Conservation (phyloP, 1,139 yeast species). For the Suhomyces maxii region DNA sequence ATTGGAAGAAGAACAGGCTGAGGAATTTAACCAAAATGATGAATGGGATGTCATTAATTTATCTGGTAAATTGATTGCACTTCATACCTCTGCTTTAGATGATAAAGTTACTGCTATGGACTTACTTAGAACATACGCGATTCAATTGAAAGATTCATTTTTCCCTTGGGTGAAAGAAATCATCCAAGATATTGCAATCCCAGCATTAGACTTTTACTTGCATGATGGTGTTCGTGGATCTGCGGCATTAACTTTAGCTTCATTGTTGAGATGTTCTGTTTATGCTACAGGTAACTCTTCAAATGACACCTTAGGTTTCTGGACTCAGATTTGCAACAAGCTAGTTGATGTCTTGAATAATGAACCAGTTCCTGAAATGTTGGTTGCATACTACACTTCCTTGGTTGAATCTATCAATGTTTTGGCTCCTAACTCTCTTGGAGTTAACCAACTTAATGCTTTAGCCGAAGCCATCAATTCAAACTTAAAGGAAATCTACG, state of each 20-base stretch:
- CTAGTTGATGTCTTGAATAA: constrained; percentile 65
- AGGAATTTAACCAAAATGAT: constrained; percentile 77
- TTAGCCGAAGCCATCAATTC: constrained; percentile 61
- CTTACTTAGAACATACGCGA: constrained; percentile 81
- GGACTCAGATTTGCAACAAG: constrained; percentile 72
- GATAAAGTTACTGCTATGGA: constrained; percentile 94
- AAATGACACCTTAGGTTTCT: constrained; percentile 60
- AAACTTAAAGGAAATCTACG: constrained; percentile 67
- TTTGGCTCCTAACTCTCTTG: constrained; percentile 63
- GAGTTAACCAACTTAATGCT: constrained; percentile 54
- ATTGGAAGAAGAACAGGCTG: constrained; percentile 86
- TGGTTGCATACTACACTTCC: constrained; percentile 75
- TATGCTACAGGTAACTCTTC: constrained; percentile 59
- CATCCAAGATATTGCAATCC: constrained; percentile 75
- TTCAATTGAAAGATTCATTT: constrained; percentile 78
- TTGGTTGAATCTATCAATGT: constrained; percentile 66
- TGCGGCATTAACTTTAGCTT: constrained; percentile 82
- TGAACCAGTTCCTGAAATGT: constrained; percentile 84
- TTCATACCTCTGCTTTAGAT: constrained; percentile 87
- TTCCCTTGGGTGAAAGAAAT: constrained; percentile 81
- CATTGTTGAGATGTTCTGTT: constrained; percentile 68
- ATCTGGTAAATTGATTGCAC: constrained; percentile 91
- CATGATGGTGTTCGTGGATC: constrained; percentile 94
- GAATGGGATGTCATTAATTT: constrained; percentile 95
- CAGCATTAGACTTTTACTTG: constrained; percentile 85